Conservation (phyloP, 1,284 basidiomycete genomes). For the Cystobasidiaceae sp. region DNA sequence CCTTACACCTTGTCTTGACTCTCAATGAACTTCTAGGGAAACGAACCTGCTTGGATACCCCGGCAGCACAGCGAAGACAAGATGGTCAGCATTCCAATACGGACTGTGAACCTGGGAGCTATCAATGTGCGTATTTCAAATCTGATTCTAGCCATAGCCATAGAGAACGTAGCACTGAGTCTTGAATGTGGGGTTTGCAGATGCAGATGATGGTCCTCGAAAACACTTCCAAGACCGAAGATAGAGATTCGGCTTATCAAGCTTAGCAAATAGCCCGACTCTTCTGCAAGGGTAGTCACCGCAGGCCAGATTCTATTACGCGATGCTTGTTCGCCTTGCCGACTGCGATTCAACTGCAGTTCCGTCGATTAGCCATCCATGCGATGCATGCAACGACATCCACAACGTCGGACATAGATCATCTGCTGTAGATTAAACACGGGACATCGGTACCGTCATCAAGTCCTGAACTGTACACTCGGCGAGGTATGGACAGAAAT, state of each 20-base stretch:
- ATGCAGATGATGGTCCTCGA: conserved; percentile 29
- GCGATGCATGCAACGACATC: too few relatives aligned
- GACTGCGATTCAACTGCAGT: too few relatives aligned
- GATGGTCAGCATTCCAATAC: conserved; percentile 27
- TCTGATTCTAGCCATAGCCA: background rate
- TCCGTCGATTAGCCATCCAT: too few relatives aligned
- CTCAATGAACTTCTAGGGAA: background rate
- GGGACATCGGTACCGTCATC: too few relatives aligned
- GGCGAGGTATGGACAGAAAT: background rate
- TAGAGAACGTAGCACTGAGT: background rate
- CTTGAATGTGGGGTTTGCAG: too few relatives aligned
- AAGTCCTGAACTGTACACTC: background rate
- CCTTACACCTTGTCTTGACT: background rate
- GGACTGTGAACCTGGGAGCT: conserved; percentile 9
- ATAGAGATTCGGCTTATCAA: too few relatives aligned
- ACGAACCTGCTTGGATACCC: conserved; percentile 22
- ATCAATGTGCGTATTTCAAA: conserved; percentile 3
- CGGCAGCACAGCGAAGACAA: conserved; percentile 12
- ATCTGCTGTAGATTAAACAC: too few relatives aligned
- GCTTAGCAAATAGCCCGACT: too few relatives aligned
- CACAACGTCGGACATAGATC: too few relatives aligned
- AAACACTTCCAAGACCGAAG: conserved; percentile 4
- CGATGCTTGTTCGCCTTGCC: too few relatives aligned
- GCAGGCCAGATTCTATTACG: too few relatives aligned
- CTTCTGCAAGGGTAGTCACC: too few relatives aligned